These are phyloP conservation scores for Voacanga thouarsii DNA, from an alignment of 257 asterid species.

Conservation along the genomic window DNA sequence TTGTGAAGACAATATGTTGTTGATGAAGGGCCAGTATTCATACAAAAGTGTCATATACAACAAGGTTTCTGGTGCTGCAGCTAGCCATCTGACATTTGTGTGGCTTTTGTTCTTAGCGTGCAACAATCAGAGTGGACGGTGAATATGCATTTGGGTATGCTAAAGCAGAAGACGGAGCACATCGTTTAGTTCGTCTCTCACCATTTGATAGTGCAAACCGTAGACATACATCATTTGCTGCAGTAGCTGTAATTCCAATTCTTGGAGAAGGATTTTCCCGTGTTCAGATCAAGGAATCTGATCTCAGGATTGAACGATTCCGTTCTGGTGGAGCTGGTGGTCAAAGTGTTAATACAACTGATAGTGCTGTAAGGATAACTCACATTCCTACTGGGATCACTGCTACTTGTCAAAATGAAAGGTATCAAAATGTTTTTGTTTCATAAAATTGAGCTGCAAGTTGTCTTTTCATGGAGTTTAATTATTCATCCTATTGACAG, in stretches of 20 bases:
- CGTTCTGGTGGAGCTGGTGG: slow-evolving; percentile 95
- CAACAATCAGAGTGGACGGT: slow-evolving; percentile 85
- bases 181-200: slow-evolving; percentile 89
- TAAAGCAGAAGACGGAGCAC: slow-evolving; percentile 96
- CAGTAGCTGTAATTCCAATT: slow-evolving; percentile 93
- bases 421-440: slow-evolving; percentile 36
- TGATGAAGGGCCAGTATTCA: neutral
- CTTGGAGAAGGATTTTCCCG: slow-evolving; percentile 69
- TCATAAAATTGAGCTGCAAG: neutral
- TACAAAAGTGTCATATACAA: neutral
- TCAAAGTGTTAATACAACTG: slow-evolving; percentile 84
- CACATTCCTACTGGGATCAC: slow-evolving; percentile 91
- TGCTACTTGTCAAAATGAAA: slow-evolving; percentile 88
- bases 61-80: neutral
- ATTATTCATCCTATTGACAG: slow-evolving; percentile 32
- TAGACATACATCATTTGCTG: slow-evolving; percentile 93
- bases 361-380: slow-evolving; percentile 92
- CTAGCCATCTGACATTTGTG: slow-evolving; percentile 1
- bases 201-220: slow-evolving; percentile 89
- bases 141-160: slow-evolving; percentile 90
- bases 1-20: neutral
- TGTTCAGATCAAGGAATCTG: slow-evolving; percentile 82
- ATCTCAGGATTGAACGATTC: slow-evolving; percentile 70
- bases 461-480: slow-evolving; percentile 1
- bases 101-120: slow-evolving; percentile 51